Conservation (phyloP, 768 basidiomycete genomes). For the Leucocoprinus leucothites region DNA sequence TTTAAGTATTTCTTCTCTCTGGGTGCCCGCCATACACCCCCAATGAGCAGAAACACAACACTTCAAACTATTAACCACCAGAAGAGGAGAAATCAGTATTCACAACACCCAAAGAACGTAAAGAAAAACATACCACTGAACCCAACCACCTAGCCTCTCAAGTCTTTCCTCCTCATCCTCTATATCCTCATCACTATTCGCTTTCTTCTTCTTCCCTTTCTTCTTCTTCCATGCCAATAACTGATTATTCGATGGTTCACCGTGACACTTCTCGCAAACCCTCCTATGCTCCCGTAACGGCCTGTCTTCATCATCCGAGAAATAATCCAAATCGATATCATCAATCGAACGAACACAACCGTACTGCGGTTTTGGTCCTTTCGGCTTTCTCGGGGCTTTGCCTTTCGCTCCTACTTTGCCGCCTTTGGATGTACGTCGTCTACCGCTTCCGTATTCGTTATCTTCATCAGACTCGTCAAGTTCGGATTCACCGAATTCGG, state of each 20-base stretch:
- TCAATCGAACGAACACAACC: constrained; percentile 40
- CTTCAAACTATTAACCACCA: constrained; percentile 51
- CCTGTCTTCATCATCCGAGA: constrained; percentile 55
- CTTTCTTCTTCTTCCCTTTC: constrained; percentile 38
- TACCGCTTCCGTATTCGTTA: constrained; percentile 8
- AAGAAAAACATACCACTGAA: constrained; percentile 64
- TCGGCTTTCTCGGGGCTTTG: constrained; percentile 22
- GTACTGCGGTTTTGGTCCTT: constrained; percentile 36
- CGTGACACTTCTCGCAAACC: constrained; percentile 72
- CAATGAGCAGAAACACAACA: constrained; percentile 79
- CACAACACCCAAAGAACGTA: not conserved
- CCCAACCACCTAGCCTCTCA: constrained; percentile 70
- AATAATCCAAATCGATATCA: constrained; percentile 42
- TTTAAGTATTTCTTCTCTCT: constrained; percentile 71
- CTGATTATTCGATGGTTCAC: constrained; percentile 52
- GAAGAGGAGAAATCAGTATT: constrained; percentile 10
- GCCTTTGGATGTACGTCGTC: constrained; percentile 13
- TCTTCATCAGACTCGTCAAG: constrained; percentile 18
- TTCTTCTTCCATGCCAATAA: constrained; percentile 36
- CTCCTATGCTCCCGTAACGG: constrained; percentile 56
- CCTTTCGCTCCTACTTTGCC: constrained; percentile 16
- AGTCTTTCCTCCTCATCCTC: constrained; percentile 56
- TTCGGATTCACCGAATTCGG: constrained; percentile 5
- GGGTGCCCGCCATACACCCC: constrained; percentile 62
- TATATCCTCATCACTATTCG: constrained; percentile 39